phyloP scores from a whole-genome alignment of 2,329 filamentous ascomycete genomes.

The Colletotrichum cuscutae region DNA sequence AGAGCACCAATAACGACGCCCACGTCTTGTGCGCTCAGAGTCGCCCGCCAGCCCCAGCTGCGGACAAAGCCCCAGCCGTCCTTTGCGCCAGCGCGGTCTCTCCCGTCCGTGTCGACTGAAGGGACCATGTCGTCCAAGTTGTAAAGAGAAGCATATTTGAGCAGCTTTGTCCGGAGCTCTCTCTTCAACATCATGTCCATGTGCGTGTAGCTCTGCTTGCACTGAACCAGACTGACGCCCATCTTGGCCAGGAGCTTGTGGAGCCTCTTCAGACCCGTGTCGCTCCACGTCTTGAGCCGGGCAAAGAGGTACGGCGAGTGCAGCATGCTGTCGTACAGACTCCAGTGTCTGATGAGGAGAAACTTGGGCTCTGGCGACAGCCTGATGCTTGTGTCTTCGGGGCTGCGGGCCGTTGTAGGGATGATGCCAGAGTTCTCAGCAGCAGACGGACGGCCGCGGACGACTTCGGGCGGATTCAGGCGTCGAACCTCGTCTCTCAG shows the following conservation, averaged over 20 bases:
- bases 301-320: slow-evolving; percentile 96
- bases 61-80: slow-evolving; percentile 98
- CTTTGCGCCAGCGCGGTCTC: slow-evolving; percentile 76
- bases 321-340: slow-evolving; percentile 97
- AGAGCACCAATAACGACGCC: slow-evolving; percentile 93
- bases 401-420: slow-evolving; percentile 86
- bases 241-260: slow-evolving; percentile 98
- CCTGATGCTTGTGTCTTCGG: slow-evolving; percentile 91
- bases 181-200: slow-evolving; percentile 99
- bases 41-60: slow-evolving; percentile 98
- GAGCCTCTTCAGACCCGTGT: slow-evolving; percentile 85
- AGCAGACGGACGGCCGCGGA: slow-evolving; percentile 69
- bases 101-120: slow-evolving; percentile 75
- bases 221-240: slow-evolving; percentile 94
- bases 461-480: slow-evolving; percentile 81
- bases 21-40: slow-evolving; percentile 91
- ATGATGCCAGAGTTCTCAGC: slow-evolving; percentile 83
- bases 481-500: slow-evolving; percentile 93
- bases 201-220: slow-evolving; percentile 94
- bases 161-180: slow-evolving; percentile 82
- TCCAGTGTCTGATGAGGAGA: slow-evolving; percentile 94
- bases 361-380: slow-evolving; percentile 95
- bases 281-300: slow-evolving; percentile 93
- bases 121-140: slow-evolving; percentile 95
- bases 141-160: slow-evolving; percentile 93